A percentile compares a stretch with the other conserved stretches of the same genome.
Evolutionary conservation across 2,329 filamentous ascomycete species (phyloP).

Genomic region (Chrysoporthe austroafricana): DNA sequence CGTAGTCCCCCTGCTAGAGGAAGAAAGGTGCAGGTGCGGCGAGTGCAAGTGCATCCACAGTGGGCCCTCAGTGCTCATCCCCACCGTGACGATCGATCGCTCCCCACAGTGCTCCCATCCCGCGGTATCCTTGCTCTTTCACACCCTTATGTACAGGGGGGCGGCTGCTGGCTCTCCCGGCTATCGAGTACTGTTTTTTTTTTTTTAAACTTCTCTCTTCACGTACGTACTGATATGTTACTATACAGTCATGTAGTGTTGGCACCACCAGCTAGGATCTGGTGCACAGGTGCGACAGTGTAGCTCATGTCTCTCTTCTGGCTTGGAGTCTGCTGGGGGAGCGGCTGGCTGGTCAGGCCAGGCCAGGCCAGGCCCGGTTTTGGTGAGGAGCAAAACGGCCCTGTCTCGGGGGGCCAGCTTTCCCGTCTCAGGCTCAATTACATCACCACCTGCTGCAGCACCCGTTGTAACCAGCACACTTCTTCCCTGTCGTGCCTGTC

Average conservation of each 20-base stretch:
- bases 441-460: slow-evolving; percentile 7
- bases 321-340: neutral
- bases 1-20: neutral
- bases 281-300: no score
- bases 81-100: neutral
- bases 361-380: neutral
- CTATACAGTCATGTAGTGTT: no score
- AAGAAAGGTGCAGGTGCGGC: neutral
- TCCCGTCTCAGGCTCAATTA: slow-evolving; percentile 11
- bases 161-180: no score
- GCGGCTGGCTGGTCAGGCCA: neutral
- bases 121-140: neutral
- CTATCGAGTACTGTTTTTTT: no score
- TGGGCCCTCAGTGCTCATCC: slow-evolving; percentile 2
- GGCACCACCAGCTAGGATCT: no score
- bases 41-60: neutral
- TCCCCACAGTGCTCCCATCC: neutral
- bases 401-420: neutral
- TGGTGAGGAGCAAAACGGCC: neutral
- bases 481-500: neutral
- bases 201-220: no score
- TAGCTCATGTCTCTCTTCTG: no score
- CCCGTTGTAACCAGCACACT: neutral
- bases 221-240: no score
- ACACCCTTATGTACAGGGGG: no score